Evolutionary conservation across 495 filamentous ascomycete species (phyloP).

Genomic region (Penicillium angulare): DNA sequence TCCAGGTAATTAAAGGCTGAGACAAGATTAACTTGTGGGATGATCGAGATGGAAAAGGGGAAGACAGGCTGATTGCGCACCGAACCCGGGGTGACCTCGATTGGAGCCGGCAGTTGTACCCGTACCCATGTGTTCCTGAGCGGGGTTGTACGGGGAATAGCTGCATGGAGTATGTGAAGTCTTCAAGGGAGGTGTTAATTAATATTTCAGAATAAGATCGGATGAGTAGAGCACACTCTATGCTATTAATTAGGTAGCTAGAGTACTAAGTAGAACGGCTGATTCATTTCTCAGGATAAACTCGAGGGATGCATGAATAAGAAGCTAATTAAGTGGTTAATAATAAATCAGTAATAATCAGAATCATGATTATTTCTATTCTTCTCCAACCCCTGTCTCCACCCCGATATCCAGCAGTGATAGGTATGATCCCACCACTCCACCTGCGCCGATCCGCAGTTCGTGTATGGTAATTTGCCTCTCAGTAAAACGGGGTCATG

Average conservation of each 20-base stretch:
- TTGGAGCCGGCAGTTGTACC: slow-evolving; percentile 3
- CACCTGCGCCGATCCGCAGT: slow-evolving; percentile 45
- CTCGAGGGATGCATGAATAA: too few relatives aligned
- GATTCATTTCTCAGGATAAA: neutral
- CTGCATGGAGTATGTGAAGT: neutral
- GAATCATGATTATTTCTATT: neutral
- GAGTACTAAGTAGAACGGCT: too few relatives aligned
- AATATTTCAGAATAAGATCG: neutral
- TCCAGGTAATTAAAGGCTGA: too few relatives aligned
- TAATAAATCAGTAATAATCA: too few relatives aligned
- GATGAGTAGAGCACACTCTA: too few relatives aligned
- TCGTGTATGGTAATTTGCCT: slow-evolving; percentile 43
- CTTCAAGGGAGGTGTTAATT: too few relatives aligned
- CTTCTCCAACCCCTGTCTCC: slow-evolving; percentile 1
- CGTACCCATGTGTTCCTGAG: slow-evolving; percentile 13
- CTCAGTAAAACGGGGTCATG: slow-evolving; percentile 20
- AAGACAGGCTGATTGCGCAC: neutral
- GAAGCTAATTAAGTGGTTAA: neutral
- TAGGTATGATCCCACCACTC: slow-evolving; percentile 35
- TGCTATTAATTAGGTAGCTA: too few relatives aligned
- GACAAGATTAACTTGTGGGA: too few relatives aligned
- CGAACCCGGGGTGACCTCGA: neutral
- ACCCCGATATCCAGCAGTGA: slow-evolving; percentile 24
- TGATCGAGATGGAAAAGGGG: neutral
- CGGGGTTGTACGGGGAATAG: neutral